Evolutionary conservation across 768 basidiomycete genomes (phyloP).

Genomic region (Rhodotorula paludigena): DNA sequence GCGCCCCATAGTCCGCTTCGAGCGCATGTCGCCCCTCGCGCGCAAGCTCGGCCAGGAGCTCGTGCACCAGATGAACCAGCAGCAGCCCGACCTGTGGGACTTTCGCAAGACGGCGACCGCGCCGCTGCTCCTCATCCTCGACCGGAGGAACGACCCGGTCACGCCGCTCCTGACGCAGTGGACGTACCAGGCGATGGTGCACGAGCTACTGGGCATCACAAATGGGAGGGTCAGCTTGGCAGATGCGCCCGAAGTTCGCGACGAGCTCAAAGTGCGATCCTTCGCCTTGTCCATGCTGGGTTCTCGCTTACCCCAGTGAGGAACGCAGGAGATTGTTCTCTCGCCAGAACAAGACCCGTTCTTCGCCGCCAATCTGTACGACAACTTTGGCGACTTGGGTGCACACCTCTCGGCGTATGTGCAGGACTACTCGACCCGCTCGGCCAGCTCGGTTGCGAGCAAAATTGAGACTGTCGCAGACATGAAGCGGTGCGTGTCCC

Average conservation of each 20-base stretch:
- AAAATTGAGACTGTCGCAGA: slow-evolving; percentile 89
- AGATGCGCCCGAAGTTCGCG: slow-evolving; percentile 73
- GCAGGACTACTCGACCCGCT: slow-evolving; percentile 70
- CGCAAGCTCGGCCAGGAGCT: slow-evolving; percentile 81
- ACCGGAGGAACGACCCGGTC: slow-evolving; percentile 93
- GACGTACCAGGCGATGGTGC: slow-evolving; percentile 99
- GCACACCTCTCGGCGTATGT: slow-evolving; percentile 87
- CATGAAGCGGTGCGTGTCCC: slow-evolving; percentile 64
- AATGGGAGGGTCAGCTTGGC: slow-evolving; percentile 86
- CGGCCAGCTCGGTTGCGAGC: slow-evolving; percentile 65
- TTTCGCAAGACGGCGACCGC: slow-evolving; percentile 83
- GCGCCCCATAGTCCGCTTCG: slow-evolving; percentile 88
- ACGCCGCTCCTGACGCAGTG: slow-evolving; percentile 94
- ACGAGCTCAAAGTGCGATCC: slow-evolving; percentile 74
- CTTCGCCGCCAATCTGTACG: slow-evolving; percentile 80
- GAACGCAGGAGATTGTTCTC: slow-evolving; percentile 80
- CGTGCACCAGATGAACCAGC: slow-evolving; percentile 72
- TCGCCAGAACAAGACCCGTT: slow-evolving; percentile 88
- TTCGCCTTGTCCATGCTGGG: background rate
- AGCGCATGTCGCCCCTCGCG: slow-evolving; percentile 86
- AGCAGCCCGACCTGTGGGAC: slow-evolving; percentile 76
- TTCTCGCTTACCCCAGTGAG: no score
- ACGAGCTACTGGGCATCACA: slow-evolving; percentile 85
- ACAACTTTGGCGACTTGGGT: slow-evolving; percentile 95
- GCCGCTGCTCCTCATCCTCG: slow-evolving; percentile 83